Conservation (phyloP, 148 eudicot genomes). For the Persicaria maculosa region DNA sequence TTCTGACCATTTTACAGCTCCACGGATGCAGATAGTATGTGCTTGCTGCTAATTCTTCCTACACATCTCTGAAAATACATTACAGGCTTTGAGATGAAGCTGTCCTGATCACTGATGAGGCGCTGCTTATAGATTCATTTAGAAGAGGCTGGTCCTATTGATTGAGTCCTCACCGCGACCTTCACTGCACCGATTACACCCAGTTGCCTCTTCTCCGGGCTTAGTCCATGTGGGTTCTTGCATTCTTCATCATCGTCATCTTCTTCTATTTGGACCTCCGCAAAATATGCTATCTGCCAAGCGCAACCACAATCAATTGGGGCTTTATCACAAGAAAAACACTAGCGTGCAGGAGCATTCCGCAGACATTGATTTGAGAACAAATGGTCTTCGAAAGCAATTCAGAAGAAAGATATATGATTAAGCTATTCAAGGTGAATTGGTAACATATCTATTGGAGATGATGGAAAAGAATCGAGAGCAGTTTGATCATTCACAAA, state of each 20-base stretch:
- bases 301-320: neutral
- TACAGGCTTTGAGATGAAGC: no score
- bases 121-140: neutral
- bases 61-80: no score
- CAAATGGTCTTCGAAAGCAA: no score
- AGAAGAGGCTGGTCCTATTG: constrained; percentile 53
- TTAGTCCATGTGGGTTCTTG: constrained; percentile 28
- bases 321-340: neutral
- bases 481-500: no score
- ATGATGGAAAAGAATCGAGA: neutral
- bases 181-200: constrained; percentile 77
- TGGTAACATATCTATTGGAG: no score
- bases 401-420: no score
- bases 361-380: neutral
- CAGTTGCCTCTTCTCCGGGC: constrained; percentile 50
- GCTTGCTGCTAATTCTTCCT: no score
- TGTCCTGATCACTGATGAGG: no score
- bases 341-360: no score
- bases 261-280: constrained; percentile 60
- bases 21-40: no score
- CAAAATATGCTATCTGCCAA: constrained; percentile 63
- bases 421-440: neutral
- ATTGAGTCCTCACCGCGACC: constrained; percentile 66
- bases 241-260: constrained; percentile 23
- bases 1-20: no score